Base-by-base conservation (phyloP, 2,329 filamentous ascomycete genomes). In the Aureobasidium zeae region DNA sequence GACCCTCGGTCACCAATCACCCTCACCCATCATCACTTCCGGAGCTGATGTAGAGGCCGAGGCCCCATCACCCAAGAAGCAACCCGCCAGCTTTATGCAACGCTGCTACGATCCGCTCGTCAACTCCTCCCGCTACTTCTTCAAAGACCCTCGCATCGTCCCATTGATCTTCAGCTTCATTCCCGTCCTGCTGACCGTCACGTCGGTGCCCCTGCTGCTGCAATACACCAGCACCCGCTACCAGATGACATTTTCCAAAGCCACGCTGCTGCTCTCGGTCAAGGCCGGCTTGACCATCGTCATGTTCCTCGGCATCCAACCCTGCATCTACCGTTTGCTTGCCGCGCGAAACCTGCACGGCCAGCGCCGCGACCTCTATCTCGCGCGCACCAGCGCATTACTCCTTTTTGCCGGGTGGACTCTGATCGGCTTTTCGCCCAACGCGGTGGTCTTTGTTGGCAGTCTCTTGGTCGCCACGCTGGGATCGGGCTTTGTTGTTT, bases 191-290 rank as follows among this genome's bases (percentile, higher is more conserved):
- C 33, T 60, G 30, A 29, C 32, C 8, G 17, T 44, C 1, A 50
- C 38, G 16, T 41, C 46, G 19, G 28, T 29, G 6, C 37, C 37
- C 3, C 47, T 71, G 16, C 47, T 74, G 5, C 51, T 76, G 2
- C 75, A 77, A 52, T 76, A 76, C 51, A 63, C 71, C 43, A 70
- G 68, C 1, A 70, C 67, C 35, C 64, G 72, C 5, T 77, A 73
- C 53, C 39, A 57, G 21, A 70, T 72, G 63, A 64, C 63, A 6
- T 71, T 63, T 29, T 52, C 59, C 7, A 39, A 53, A 21, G 53
- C 57, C 5, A 63, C 62, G 1, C 44, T 62, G 11, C 37, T 63
- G 20, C 33, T 60, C 29, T 59, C 57, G 7, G 42, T 63, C 29
- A 52, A 52, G 22, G 53, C 54, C 12, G 53, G 49, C 3, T 47